Evolutionary conservation across 2,329 filamentous ascomycete species (phyloP).

Genomic region (Colletotrichum limetticola): DNA sequence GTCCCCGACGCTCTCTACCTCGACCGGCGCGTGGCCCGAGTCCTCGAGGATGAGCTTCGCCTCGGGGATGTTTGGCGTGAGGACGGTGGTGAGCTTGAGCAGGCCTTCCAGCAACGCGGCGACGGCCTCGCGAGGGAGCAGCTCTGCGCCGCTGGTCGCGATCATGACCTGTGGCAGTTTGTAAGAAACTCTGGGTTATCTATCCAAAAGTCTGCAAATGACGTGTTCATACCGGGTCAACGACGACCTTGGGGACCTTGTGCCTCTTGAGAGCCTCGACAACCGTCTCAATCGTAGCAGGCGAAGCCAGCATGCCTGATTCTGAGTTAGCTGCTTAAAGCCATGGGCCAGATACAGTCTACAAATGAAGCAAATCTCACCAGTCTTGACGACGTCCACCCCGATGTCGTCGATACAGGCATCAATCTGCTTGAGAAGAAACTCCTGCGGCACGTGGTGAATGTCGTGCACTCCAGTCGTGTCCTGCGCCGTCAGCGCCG

Average conservation of each 20-base stretch:
- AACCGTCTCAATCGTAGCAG: slow-evolving; percentile 75
- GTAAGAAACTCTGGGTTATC: not conserved
- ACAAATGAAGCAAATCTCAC: slow-evolving; percentile 53
- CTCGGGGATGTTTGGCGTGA: slow-evolving; percentile 84
- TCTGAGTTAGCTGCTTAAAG: not conserved
- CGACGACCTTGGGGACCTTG: slow-evolving; percentile 67
- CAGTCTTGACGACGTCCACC: slow-evolving; percentile 91
- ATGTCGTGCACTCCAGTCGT: slow-evolving; percentile 86
- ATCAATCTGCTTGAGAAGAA: slow-evolving; percentile 87
- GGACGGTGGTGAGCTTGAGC: slow-evolving; percentile 72
- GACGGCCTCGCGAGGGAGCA: slow-evolving; percentile 75
- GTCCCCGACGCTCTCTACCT: slow-evolving; percentile 69
- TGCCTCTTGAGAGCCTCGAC: slow-evolving; percentile 71
- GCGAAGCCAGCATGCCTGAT: slow-evolving; percentile 83
- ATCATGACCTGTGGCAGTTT: slow-evolving; percentile 80
- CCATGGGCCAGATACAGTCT: not conserved
- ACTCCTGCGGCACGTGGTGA: slow-evolving; percentile 80
- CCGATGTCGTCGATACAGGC: slow-evolving; percentile 86
- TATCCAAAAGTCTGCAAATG: not conserved
- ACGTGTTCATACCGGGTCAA: slow-evolving; percentile 67
- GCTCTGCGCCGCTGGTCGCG: slow-evolving; percentile 78
- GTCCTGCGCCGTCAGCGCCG: slow-evolving; percentile 95
- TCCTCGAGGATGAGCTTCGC: slow-evolving; percentile 72
- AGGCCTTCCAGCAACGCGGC: slow-evolving; percentile 67
- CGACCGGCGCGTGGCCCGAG: slow-evolving; percentile 51